phyloP scores from a whole-genome alignment of 345 rosid genomes.

The Toxicodendron radicans region DNA sequence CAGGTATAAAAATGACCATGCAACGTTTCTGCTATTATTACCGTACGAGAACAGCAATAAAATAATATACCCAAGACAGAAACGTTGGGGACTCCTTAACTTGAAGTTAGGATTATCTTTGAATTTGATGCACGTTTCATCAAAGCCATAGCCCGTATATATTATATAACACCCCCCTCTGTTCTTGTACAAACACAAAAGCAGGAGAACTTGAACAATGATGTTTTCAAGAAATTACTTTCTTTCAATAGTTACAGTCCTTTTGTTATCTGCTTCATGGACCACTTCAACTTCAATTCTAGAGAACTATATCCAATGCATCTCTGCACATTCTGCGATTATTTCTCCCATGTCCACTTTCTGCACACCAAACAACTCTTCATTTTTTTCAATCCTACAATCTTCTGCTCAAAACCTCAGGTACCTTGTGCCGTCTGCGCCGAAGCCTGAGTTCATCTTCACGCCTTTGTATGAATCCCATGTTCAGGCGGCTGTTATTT shows the following conservation, averaged over 20 bases:
- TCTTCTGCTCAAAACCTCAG: constrained; percentile 20
- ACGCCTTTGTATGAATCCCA: constrained; percentile 25
- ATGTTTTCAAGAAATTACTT: not conserved
- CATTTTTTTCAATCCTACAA: not conserved
- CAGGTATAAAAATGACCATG: not conserved
- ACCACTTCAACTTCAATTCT: constrained; percentile 3
- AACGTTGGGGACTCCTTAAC: constrained; percentile 9
- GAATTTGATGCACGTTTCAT: not conserved
- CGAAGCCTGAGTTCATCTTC: constrained; percentile 29
- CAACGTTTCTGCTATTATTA: not conserved
- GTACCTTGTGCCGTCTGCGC: constrained; percentile 9
- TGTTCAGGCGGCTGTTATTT: constrained; percentile 31
- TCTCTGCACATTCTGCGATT: not conserved
- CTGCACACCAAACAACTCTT: constrained; percentile 1
- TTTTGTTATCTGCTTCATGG: constrained; percentile 8
- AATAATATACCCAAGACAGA: not conserved
- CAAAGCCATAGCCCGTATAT: not conserved
- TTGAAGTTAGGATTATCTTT: constrained; percentile 11
- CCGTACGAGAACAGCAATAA: not conserved
- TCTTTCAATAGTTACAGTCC: not conserved
- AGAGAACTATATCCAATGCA: not conserved
- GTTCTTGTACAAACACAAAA: not conserved
- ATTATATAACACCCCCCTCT: not conserved
- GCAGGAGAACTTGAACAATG: constrained; percentile 6
- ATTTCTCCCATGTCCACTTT: not conserved